phyloP scores from a whole-genome alignment of 179 eudicot species.

The Amaranthus tricolor region DNA sequence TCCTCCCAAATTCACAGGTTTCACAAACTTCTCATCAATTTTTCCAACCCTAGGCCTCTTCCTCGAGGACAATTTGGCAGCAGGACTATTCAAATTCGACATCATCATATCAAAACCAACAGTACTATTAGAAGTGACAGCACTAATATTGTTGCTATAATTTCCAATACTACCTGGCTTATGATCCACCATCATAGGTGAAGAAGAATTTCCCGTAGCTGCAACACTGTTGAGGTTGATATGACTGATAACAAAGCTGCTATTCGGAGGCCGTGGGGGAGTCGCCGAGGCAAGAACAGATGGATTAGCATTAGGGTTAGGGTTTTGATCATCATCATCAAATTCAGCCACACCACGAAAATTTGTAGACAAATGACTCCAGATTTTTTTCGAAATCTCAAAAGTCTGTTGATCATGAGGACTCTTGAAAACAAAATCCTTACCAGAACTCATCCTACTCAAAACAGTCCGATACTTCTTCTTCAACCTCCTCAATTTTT shows the following conservation, averaged over 20 bases:
- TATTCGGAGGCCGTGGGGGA: slow-evolving; percentile 23
- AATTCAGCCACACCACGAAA: slow-evolving; percentile 21
- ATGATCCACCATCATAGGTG: slow-evolving; percentile 18
- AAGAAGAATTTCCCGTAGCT: not conserved
- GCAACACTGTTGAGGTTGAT: slow-evolving; percentile 26
- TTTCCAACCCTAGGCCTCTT: slow-evolving; percentile 55
- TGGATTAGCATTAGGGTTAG: slow-evolving; percentile 11
- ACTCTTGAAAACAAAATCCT: slow-evolving; percentile 35
- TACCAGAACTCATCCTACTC: slow-evolving; percentile 31
- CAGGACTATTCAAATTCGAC: slow-evolving; percentile 19
- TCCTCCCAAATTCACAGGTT: slow-evolving; percentile 27
- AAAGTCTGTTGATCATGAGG: slow-evolving; percentile 41
- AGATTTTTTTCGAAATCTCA: slow-evolving; percentile 55
- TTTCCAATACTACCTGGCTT: slow-evolving; percentile 19
- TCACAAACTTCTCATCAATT: slow-evolving; percentile 43
- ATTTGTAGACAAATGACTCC: slow-evolving; percentile 40
- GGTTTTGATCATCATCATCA: slow-evolving; percentile 60
- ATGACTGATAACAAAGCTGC: slow-evolving; percentile 25
- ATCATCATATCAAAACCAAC: slow-evolving; percentile 28
- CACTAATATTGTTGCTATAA: not conserved
- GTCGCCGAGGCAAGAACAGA: slow-evolving; percentile 12
- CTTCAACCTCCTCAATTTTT: slow-evolving; percentile 52
- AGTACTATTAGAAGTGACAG: not conserved
- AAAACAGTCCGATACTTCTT: slow-evolving; percentile 36
- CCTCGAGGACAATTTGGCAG: slow-evolving; percentile 34